Evolutionary conservation across 2,329 filamentous ascomycete genomes (phyloP), one percentile per base, ranked within the genome.

Genomic region (Cladosporium cucumerinum): DNA sequence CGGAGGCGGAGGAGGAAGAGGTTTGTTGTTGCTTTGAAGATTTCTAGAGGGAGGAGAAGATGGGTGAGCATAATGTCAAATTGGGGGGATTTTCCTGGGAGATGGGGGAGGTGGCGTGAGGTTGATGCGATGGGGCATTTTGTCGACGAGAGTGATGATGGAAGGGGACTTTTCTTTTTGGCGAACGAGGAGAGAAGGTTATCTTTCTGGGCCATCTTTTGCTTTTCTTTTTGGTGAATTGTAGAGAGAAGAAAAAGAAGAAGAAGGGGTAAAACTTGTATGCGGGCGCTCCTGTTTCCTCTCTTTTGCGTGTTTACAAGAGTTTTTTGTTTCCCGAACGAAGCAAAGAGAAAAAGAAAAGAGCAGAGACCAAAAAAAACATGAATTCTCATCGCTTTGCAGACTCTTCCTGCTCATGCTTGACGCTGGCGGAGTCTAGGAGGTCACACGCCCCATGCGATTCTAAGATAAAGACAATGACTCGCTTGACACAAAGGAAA

Each of bases 401-500:
- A 54, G 51, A 54, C 51, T 28, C 26, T 54, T 54, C 51, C 51
- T 54, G 51, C 51, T 30, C 26, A 54, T 30, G 51, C 51, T 28
- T 54, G 26, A 8, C 51, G 51, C 51, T 32, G 51, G 51, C 51
- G 26, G 30, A 54, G 51, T 54, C 28, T 54, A 54, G 3, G 36
- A 43, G 36, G 36, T 18, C 36, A 43, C 36, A 43, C 36, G 39
- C 39, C 39, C 49, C 49, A 54, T 54, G 51, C 51, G 51, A 54
- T 54, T 51, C 51, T 54, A 54, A 54, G 18, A 21, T 18, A 32
- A 21, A 54, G 7, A 54, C 23, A 43, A 18, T 18, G 25, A 54
- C 26, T 54, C 60, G 60, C 60, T 61, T 25, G 34, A 46, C 55
- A 46, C 43, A 51, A 52, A 60, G 7, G 26, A 60, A 23, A 59